Base-by-base conservation (phyloP, 106 monocot species). In the Dioscorea alata region DNA sequence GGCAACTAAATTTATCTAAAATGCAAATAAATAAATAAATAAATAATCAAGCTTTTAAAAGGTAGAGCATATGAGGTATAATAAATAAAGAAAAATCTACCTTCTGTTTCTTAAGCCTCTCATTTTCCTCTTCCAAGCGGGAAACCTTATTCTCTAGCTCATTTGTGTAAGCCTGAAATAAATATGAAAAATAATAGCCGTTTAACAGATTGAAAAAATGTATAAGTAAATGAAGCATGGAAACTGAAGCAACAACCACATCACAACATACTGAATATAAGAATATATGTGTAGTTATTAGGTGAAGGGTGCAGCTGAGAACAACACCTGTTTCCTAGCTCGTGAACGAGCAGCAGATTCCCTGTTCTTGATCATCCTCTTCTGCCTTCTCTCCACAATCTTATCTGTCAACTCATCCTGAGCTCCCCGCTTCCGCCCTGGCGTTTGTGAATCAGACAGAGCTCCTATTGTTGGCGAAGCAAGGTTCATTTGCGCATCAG, bases 261-360 rank as follows among this genome's bases (percentile, higher is more conserved):
- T 54, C 48, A 50, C 21, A 42, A 42, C 42, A 42, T 42, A 42
- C 42, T 42, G 42, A 42, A 42, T 42, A 42, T 10, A 5, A 42
- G 42, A 42, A 42, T 3, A 42, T 42, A 42, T 42, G 10, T 8
- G 10, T 42, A 42, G 42, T 2, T 42, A 42, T 42, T 42, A 48
- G 42, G 0, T 48, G 33, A n/a, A 16, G 56, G 20, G 1, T 4
- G 6, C 53, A 57, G n/a, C 12, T 12, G 64, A 63, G 64, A 3
- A 5, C 12, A 12, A 22, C 4, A 96, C 96, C 91, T 92, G 91
- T 69, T 96, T 96, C 80, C 96, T 89, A 60, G 96, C 96, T 72
- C 96, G 88, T 8, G 96, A 96, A 59, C 96, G 83, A 2, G 96
- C 96, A 50, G 96, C 96, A 14, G 96, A 96, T 73, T 96, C 95